Conservation (phyloP, 768 basidiomycete genomes). For the Roridomyces roridus region DNA sequence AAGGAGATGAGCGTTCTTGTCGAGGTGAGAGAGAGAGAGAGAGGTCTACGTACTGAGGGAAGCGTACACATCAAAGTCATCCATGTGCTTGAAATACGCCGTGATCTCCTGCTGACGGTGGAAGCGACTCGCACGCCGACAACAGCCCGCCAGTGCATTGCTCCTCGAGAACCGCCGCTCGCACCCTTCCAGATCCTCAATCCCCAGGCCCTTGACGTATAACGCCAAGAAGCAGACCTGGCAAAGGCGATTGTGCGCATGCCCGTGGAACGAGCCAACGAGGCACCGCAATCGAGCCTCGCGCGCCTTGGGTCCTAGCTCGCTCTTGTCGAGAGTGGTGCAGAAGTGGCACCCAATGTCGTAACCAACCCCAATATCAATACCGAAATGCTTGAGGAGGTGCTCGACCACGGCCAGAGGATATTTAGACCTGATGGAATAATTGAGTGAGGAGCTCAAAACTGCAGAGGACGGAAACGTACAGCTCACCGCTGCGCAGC, state of each 20-base stretch:
- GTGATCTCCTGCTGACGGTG: too few relatives aligned
- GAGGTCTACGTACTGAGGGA: too few relatives aligned
- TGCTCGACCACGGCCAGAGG: slow-evolving; percentile 3
- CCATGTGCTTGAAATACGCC: too few relatives aligned
- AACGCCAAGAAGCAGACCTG: slow-evolving; percentile 14
- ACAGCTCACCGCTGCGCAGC: slow-evolving; percentile 43
- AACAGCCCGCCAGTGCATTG: slow-evolving; percentile 9
- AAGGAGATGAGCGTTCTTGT: too few relatives aligned
- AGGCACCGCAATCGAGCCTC: not conserved
- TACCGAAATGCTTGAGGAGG: not conserved
- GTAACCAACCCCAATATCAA: slow-evolving; percentile 1
- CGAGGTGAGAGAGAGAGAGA: too few relatives aligned
- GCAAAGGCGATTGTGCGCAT: slow-evolving; percentile 16
- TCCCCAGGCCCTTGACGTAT: slow-evolving; percentile 16
- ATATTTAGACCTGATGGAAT: slow-evolving; percentile 9
- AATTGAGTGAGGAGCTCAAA: not conserved
- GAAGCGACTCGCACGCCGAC: too few relatives aligned
- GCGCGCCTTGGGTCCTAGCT: not conserved
- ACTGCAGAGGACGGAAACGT: too few relatives aligned
- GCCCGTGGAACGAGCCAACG: slow-evolving; percentile 14
- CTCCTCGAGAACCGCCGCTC: slow-evolving; percentile 18
- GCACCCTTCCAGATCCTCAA: slow-evolving; percentile 20
- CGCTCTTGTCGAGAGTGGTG: slow-evolving; percentile 7
- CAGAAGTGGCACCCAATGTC: slow-evolving; percentile 24
- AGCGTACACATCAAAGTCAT: too few relatives aligned